These are phyloP conservation scores for Eremochloa ophiuroides DNA, from an alignment of 176 grass and related monocot species.

Conservation along the genomic window DNA sequence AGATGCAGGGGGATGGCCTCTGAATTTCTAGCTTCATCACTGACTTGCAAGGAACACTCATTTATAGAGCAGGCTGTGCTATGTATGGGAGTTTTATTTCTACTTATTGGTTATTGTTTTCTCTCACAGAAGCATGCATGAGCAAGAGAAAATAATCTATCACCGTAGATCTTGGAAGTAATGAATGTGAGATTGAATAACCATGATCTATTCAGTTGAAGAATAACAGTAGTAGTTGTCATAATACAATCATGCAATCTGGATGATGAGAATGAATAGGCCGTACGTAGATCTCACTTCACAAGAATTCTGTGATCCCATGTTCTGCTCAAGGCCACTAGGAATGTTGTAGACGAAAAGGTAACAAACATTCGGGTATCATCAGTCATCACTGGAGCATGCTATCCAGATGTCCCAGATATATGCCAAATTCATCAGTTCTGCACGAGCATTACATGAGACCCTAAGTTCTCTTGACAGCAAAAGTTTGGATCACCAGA, in stretches of 20 bases:
- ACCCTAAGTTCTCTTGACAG: no score
- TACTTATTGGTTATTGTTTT: not conserved
- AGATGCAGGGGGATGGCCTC: not conserved
- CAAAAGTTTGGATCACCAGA: no score
- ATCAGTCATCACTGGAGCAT: not conserved
- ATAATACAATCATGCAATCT: slow-evolving; percentile 32
- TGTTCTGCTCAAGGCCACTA: slow-evolving; percentile 13
- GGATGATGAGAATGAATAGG: slow-evolving; percentile 23
- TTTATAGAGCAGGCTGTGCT: not conserved
- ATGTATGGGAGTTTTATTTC: not conserved
- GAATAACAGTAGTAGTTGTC: not conserved
- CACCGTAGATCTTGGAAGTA: not conserved
- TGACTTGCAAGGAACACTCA: not conserved
- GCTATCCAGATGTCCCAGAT: not conserved
- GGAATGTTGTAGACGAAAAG: slow-evolving; percentile 36
- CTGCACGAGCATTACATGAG: not conserved
- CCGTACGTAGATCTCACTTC: not conserved
- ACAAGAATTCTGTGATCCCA: slow-evolving; percentile 31
- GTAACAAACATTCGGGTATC: not conserved
- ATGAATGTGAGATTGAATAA: not conserved
- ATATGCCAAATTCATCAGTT: slow-evolving; percentile 1
- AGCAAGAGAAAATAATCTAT: not conserved
- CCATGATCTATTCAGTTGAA: slow-evolving; percentile 3
- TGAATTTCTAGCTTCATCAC: slow-evolving; percentile 1
- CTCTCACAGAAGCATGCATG: slow-evolving; percentile 1